These are phyloP conservation scores for Coemansia sp. DNA, from an alignment of 192 early-diverging fungal species.

Conservation along the genomic window DNA sequence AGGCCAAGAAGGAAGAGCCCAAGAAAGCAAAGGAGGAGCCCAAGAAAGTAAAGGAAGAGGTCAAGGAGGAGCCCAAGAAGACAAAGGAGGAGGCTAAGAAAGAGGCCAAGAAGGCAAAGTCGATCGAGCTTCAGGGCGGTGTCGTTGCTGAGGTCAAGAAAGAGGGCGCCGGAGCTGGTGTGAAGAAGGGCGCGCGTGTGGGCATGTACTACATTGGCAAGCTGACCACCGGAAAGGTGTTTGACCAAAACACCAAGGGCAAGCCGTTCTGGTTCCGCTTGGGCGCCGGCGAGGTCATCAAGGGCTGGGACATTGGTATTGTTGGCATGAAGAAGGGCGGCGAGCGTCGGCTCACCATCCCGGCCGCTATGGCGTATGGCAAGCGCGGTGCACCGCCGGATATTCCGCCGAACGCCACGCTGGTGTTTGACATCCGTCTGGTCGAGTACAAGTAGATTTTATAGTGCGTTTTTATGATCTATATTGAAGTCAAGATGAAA, in stretches of 20 bases:
- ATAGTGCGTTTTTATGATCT: not conserved
- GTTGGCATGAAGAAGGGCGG: conserved; percentile 90
- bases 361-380: conserved; percentile 68
- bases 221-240: conserved; percentile 88
- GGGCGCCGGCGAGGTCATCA: conserved; percentile 89
- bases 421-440: conserved; percentile 89
- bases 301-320: conserved; percentile 92
- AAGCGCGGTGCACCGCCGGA: conserved; percentile 89
- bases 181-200: conserved; percentile 62
- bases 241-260: conserved; percentile 92
- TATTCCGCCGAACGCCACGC: conserved; percentile 83
- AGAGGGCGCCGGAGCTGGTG: conserved; percentile 60
- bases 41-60: conserved; percentile 9
- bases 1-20: conserved; percentile 44
- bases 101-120: conserved; percentile 44
- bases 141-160: conserved; percentile 78
- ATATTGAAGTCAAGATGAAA: not conserved
- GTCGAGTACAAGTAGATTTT: conserved; percentile 59
- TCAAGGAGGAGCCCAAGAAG: conserved; percentile 27
- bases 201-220: conserved; percentile 94
- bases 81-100: conserved; percentile 35
- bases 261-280: conserved; percentile 87
- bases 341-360: conserved; percentile 87
- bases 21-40: conserved; percentile 12
- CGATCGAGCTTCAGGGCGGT: conserved; percentile 60